These are phyloP conservation scores for Tricladium varicosporioides DNA, from an alignment of 2,329 filamentous ascomycete species.

Conservation along the genomic window DNA sequence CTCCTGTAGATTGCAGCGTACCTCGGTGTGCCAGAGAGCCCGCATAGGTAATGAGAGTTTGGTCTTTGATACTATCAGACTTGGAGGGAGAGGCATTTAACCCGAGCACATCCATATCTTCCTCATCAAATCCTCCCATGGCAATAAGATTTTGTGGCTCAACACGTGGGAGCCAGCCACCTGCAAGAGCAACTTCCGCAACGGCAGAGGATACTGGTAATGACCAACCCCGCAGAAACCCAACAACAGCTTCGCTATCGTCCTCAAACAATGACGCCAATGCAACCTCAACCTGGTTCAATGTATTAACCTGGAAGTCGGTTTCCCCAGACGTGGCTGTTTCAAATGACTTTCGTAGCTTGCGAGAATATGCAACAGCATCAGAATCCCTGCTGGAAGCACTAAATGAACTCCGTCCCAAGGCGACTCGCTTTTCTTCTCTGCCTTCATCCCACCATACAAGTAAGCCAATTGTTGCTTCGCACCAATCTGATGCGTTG, in stretches of 20 bases:
- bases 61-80: slow-evolving; percentile 70
- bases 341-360: slow-evolving; percentile 69
- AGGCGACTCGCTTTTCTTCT: slow-evolving; percentile 40
- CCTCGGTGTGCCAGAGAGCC: slow-evolving; percentile 58
- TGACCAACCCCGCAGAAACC: slow-evolving; percentile 76
- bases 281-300: slow-evolving; percentile 75
- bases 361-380: slow-evolving; percentile 69
- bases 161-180: slow-evolving; percentile 73
- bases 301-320: slow-evolving; percentile 74
- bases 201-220: slow-evolving; percentile 74
- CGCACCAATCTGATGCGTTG: slow-evolving; percentile 85
- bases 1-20: slow-evolving; percentile 28
- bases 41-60: slow-evolving; percentile 75
- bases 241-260: slow-evolving; percentile 73
- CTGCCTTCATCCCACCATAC: slow-evolving; percentile 92
- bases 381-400: slow-evolving; percentile 41
- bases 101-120: slow-evolving; percentile 81
- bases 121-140: slow-evolving; percentile 68
- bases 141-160: slow-evolving; percentile 51
- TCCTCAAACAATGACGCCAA: slow-evolving; percentile 81
- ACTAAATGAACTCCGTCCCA: slow-evolving; percentile 20
- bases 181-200: slow-evolving; percentile 79
- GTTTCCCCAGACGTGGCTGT: slow-evolving; percentile 60
- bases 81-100: slow-evolving; percentile 56
- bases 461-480: slow-evolving; percentile 78